Percentiles rank a stretch among this genome's conserved stretches.
phyloP scores from a whole-genome alignment of 2,329 filamentous ascomycete species.

The Fusarium dimerum region DNA sequence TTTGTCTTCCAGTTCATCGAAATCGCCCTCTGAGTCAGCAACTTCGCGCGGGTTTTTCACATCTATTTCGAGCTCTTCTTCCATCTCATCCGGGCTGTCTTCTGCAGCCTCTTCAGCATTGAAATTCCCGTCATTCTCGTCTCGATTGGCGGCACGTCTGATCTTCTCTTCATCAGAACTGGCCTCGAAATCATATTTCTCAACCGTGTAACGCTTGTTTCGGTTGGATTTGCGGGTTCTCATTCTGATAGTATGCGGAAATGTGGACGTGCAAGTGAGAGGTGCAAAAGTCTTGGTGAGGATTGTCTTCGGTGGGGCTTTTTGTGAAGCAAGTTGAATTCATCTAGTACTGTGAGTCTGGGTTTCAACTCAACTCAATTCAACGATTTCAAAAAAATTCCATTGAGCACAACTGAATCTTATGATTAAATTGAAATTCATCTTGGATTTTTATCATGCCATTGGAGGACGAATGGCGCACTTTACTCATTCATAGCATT shows the following conservation, averaged over 20 bases:
- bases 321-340: background rate
- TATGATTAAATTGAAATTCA: too few relatives aligned
- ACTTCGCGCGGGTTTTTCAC: conserved; percentile 24
- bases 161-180: conserved; percentile 33
- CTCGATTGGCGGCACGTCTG: conserved; percentile 24
- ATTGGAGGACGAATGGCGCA: too few relatives aligned
- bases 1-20: conserved; percentile 28
- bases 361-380: background rate
- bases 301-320: conserved; percentile 1
- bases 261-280: conserved; percentile 3
- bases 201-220: conserved; percentile 34
- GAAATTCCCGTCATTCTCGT: conserved; percentile 35
- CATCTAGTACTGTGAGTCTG: background rate
- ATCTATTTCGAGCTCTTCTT: conserved; percentile 31
- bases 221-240: conserved; percentile 41
- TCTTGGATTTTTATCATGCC: too few relatives aligned
- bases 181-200: conserved; percentile 39
- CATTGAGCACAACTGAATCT: too few relatives aligned
- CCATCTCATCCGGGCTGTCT: conserved; percentile 37
- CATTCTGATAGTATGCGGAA: conserved; percentile 26
- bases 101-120: conserved; percentile 31
- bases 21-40: conserved; percentile 26
- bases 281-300: background rate
- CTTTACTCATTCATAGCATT: too few relatives aligned
- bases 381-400: background rate